phyloP scores from a whole-genome alignment of 2,329 filamentous ascomycete genomes.

The Paecilomyces sp. region DNA sequence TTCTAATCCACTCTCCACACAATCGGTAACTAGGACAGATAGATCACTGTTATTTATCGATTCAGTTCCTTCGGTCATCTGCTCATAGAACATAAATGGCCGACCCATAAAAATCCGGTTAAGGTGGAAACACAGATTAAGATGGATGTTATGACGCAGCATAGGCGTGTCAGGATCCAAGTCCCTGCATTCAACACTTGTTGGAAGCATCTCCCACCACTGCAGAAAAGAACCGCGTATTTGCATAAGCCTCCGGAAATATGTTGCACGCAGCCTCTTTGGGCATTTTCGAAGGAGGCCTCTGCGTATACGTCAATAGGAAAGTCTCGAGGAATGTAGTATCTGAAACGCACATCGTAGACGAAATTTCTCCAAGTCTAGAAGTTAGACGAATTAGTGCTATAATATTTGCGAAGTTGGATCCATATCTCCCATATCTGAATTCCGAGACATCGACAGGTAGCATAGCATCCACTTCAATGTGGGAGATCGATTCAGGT shows the following conservation, averaged over 20 bases:
- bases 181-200: constrained; percentile 32
- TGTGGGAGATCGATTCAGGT: constrained; percentile 46
- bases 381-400: constrained; percentile 39
- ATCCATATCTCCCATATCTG: constrained; percentile 32
- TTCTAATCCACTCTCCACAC: constrained; percentile 46
- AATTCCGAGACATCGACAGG: constrained; percentile 42
- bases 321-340: neutral
- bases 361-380: constrained; percentile 31
- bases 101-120: constrained; percentile 49
- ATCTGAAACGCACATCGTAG: constrained; percentile 30
- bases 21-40: constrained; percentile 41
- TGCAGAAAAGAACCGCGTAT: constrained; percentile 31
- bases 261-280: constrained; percentile 33
- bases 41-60: constrained; percentile 21
- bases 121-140: constrained; percentile 48
- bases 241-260: constrained; percentile 31
- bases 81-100: constrained; percentile 42
- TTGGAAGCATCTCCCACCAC: constrained; percentile 36
- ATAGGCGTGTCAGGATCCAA: constrained; percentile 33
- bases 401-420: constrained; percentile 42
- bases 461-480: constrained; percentile 49
- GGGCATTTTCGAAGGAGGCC: constrained; percentile 31
- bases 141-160: constrained; percentile 44
- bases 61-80: constrained; percentile 21
- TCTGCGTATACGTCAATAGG: constrained; percentile 19